Conservation (phyloP, 768 basidiomycete genomes). For the Mycena capillaripes region DNA sequence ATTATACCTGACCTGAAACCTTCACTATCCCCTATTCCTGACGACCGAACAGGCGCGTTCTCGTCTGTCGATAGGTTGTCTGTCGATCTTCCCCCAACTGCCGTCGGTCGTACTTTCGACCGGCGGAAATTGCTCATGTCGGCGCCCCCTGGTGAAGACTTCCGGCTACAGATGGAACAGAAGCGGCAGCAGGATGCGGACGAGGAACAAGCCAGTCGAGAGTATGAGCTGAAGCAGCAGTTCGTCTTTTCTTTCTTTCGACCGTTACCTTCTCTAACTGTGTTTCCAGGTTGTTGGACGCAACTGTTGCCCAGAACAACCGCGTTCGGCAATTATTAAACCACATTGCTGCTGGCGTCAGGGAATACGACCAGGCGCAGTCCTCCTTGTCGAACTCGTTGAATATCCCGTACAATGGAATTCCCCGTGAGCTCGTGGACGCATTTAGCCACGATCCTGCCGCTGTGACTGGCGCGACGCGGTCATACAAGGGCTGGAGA, state of each 20-base stretch:
- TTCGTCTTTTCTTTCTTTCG: conserved; percentile 47
- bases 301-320: conserved; percentile 72
- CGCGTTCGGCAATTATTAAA: conserved; percentile 79
- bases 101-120: conserved; percentile 23
- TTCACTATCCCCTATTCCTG: conserved; percentile 22
- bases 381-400: conserved; percentile 63
- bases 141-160: conserved; percentile 43
- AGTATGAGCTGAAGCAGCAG: conserved; percentile 73
- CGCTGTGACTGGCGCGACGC: conserved; percentile 77
- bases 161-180: conserved; percentile 46
- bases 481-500: conserved; percentile 72
- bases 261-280: conserved; percentile 22
- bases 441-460: conserved; percentile 85
- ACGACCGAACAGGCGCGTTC: background rate
- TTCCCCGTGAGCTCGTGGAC: conserved; percentile 79
- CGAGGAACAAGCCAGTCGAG: conserved; percentile 61
- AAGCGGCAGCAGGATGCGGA: conserved; percentile 57
- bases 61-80: conserved; percentile 19
- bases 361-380: conserved; percentile 77
- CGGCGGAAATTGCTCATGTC: conserved; percentile 43
- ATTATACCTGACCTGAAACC: background rate
- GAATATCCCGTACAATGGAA: conserved; percentile 59
- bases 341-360: conserved; percentile 70
- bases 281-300: conserved; percentile 68
- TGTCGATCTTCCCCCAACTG: conserved; percentile 26